Percentiles rank a stretch among this genome's conserved stretches.
These are phyloP conservation scores for Paraglomus brasilianum DNA, from an alignment of 192 early-diverging fungal species.

Conservation along the genomic window DNA sequence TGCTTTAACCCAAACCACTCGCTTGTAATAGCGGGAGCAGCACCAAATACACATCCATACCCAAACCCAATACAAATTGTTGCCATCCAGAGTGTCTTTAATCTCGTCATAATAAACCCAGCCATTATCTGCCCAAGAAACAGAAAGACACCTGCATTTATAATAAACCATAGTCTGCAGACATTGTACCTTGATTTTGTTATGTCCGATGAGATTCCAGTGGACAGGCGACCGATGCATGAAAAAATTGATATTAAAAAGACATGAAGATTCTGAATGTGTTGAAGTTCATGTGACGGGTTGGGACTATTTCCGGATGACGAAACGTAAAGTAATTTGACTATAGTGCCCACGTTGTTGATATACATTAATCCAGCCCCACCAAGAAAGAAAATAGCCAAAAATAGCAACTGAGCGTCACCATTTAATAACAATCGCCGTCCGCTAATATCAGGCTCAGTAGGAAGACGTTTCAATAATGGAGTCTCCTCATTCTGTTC, in stretches of 20 bases:
- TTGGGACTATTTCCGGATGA: slow-evolving; percentile 35
- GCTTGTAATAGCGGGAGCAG: slow-evolving; percentile 40
- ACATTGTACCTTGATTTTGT: slow-evolving; percentile 36
- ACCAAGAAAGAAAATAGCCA: slow-evolving; percentile 32
- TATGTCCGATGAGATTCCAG: slow-evolving; percentile 43
- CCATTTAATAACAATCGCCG: slow-evolving; percentile 33
- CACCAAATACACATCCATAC: slow-evolving; percentile 44
- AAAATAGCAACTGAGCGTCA: slow-evolving; percentile 32
- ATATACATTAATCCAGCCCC: slow-evolving; percentile 46
- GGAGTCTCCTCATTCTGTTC: neutral
- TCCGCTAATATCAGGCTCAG: slow-evolving; percentile 21
- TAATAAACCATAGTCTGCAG: slow-evolving; percentile 37
- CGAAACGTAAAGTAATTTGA: slow-evolving; percentile 39
- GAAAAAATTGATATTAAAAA: slow-evolving; percentile 45
- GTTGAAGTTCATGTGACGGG: slow-evolving; percentile 33
- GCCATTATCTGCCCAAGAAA: slow-evolving; percentile 40
- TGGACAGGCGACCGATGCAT: slow-evolving; percentile 41
- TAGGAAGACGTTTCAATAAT: neutral
- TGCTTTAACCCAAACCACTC: slow-evolving; percentile 41
- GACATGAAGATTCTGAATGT: slow-evolving; percentile 43
- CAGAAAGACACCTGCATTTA: slow-evolving; percentile 37
- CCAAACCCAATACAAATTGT: slow-evolving; percentile 36
- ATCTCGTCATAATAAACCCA: slow-evolving; percentile 25
- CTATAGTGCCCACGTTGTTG: slow-evolving; percentile 43
- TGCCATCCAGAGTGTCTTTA: slow-evolving; percentile 29